phyloP scores from a whole-genome alignment of 768 basidiomycete genomes.

The Calocybe indica region DNA sequence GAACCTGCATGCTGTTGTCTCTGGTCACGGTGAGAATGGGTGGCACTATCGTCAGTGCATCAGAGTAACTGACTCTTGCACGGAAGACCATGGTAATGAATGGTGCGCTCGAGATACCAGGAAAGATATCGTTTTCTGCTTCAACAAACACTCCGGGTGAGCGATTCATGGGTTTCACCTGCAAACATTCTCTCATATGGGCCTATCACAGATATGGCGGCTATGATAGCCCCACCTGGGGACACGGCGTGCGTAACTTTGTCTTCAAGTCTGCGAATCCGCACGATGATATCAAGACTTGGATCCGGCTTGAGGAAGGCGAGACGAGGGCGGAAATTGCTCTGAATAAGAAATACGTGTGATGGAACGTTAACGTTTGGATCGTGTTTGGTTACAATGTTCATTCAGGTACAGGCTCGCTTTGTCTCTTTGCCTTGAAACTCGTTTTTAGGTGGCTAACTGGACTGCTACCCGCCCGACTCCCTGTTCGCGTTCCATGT shows the following conservation, averaged over 20 bases:
- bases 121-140: constrained; percentile 66
- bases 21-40: constrained; percentile 54
- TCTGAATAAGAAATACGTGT: constrained; percentile 35
- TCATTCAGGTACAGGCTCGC: too few relatives aligned
- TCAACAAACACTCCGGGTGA: constrained; percentile 72
- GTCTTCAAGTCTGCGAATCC: constrained; percentile 49
- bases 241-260: constrained; percentile 59
- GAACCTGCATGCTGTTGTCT: constrained; percentile 63
- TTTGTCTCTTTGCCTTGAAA: too few relatives aligned
- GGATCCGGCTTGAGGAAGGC: constrained; percentile 61
- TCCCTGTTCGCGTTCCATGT: too few relatives aligned
- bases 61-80: background rate
- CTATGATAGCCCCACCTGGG: constrained; percentile 48
- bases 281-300: constrained; percentile 44
- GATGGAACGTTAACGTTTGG: background rate
- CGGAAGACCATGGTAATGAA: constrained; percentile 68
- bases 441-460: too few relatives aligned
- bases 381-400: background rate
- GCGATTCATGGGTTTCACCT: constrained; percentile 4
- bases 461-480: too few relatives aligned
- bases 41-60: background rate
- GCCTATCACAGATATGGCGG: constrained; percentile 57
- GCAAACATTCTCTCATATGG: background rate
- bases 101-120: constrained; percentile 70
- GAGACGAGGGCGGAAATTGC: constrained; percentile 47